Conservation (phyloP, 2,329 filamentous ascomycete genomes). For the Colletotrichum sublineola region DNA sequence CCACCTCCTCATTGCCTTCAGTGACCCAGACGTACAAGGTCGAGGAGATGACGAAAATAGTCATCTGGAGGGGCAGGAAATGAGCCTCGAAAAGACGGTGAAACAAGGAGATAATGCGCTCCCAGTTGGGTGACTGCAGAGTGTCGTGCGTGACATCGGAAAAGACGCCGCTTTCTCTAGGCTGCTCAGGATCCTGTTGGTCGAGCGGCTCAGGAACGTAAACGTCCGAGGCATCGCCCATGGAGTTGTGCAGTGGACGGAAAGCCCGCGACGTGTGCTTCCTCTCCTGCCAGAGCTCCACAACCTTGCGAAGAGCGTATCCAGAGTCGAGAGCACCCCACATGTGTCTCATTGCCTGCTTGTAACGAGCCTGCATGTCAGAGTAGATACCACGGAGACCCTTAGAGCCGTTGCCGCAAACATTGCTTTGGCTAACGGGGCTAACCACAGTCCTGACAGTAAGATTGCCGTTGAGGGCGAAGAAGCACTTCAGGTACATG, state of each 20-base stretch:
- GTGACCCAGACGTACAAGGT: constrained; percentile 70
- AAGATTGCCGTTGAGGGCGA: constrained; percentile 77
- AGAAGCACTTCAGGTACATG: constrained; percentile 85
- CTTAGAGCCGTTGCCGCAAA: constrained; percentile 69
- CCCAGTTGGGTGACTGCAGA: constrained; percentile 65
- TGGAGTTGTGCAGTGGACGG: constrained; percentile 67
- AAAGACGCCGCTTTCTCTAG: constrained; percentile 65
- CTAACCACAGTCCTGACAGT: constrained; percentile 74
- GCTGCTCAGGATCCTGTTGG: constrained; percentile 55
- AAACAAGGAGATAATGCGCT: constrained; percentile 69
- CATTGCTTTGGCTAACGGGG: constrained; percentile 80
- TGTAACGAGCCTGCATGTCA: constrained; percentile 76
- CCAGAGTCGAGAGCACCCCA: constrained; percentile 80
- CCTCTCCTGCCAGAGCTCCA: constrained; percentile 69
- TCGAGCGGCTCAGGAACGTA: constrained; percentile 63
- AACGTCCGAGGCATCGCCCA: constrained; percentile 60
- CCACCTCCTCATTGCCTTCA: constrained; percentile 63
- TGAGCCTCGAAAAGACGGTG: constrained; percentile 82
- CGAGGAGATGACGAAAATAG: constrained; percentile 73
- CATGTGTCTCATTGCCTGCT: constrained; percentile 81
- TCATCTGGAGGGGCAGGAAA: constrained; percentile 77
- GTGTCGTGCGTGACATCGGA: constrained; percentile 67
- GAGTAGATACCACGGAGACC: constrained; percentile 66
- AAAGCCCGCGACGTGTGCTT: constrained; percentile 68
- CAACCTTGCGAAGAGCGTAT: constrained; percentile 70